Conservation (phyloP, 2,329 filamentous ascomycete species). For the Pseudogymnoascus sp. region DNA sequence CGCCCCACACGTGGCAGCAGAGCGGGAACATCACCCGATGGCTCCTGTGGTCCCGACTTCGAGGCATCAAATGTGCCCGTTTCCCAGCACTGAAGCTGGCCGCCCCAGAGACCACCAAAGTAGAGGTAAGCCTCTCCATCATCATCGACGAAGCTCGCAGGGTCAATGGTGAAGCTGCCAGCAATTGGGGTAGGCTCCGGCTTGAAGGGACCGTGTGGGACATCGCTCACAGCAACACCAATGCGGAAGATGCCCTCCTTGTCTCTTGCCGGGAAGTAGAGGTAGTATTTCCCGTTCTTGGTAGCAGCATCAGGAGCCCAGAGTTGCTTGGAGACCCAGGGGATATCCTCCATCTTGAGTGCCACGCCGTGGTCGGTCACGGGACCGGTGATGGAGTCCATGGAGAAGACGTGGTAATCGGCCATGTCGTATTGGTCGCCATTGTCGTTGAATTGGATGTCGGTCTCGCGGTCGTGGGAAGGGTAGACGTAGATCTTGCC, state of each 20-base stretch:
- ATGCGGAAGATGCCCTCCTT: conserved; percentile 65
- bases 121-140: conserved; percentile 62
- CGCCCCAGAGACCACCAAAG: conserved; percentile 76
- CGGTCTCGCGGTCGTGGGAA: conserved; percentile 71
- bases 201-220: conserved; percentile 63
- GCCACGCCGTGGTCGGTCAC: conserved; percentile 70
- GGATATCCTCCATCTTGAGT: conserved; percentile 58
- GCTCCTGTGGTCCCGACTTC: conserved; percentile 54
- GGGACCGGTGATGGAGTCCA: conserved; percentile 47
- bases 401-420: conserved; percentile 72
- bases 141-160: conserved; percentile 70
- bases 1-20: conserved; percentile 61
- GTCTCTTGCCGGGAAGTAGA: conserved; percentile 73
- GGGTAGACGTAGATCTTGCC: conserved; percentile 72
- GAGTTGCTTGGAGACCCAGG: conserved; percentile 72
- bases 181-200: conserved; percentile 59
- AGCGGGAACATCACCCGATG: conserved; percentile 51
- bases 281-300: conserved; percentile 65
- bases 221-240: conserved; percentile 60
- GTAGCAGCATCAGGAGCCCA: conserved; percentile 73
- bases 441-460: conserved; percentile 73
- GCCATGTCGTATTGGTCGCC: conserved; percentile 75
- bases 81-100: conserved; percentile 72
- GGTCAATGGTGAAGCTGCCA: conserved; percentile 71
- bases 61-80: conserved; percentile 48